Evolutionary conservation across 345 rosid genomes (phyloP).

Genomic region (Heritiera fomes): DNA sequence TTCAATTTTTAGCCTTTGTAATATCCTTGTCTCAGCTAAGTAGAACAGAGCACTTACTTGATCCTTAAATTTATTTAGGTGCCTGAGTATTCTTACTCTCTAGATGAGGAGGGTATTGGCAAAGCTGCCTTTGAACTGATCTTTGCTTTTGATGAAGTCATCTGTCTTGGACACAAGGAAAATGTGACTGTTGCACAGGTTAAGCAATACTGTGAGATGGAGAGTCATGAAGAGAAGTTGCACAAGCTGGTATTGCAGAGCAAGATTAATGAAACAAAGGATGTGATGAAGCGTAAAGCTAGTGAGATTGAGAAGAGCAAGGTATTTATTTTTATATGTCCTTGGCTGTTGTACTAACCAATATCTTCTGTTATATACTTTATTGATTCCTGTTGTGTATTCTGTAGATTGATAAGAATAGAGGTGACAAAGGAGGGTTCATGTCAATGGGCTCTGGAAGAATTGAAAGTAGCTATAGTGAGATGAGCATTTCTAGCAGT

Average conservation of each 20-base stretch:
- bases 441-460: constrained; percentile 95
- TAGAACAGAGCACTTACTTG: constrained; percentile 22
- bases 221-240: constrained; percentile 98
- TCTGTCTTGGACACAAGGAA: constrained; percentile 99
- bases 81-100: constrained; percentile 81
- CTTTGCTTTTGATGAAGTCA: constrained; percentile 97
- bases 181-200: constrained; percentile 94
- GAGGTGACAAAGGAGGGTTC: constrained; percentile 87
- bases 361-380: constrained; percentile 12
- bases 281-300: constrained; percentile 97
- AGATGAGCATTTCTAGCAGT: constrained; percentile 75
- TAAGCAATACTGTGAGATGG: constrained; percentile 99
- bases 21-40: background rate
- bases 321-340: constrained; percentile 43
- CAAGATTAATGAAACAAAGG: constrained; percentile 98
- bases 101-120: constrained; percentile 94
- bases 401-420: constrained; percentile 86
- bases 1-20: background rate
- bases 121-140: constrained; percentile 86
- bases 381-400: constrained; percentile 22
- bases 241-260: constrained; percentile 94
- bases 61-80: constrained; percentile 70
- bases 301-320: constrained; percentile 98
- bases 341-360: constrained; percentile 8
- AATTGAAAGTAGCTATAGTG: constrained; percentile 77